phyloP scores from a whole-genome alignment of 2,329 filamentous ascomycete species.

The Dothidotthia symphoricarpi region DNA sequence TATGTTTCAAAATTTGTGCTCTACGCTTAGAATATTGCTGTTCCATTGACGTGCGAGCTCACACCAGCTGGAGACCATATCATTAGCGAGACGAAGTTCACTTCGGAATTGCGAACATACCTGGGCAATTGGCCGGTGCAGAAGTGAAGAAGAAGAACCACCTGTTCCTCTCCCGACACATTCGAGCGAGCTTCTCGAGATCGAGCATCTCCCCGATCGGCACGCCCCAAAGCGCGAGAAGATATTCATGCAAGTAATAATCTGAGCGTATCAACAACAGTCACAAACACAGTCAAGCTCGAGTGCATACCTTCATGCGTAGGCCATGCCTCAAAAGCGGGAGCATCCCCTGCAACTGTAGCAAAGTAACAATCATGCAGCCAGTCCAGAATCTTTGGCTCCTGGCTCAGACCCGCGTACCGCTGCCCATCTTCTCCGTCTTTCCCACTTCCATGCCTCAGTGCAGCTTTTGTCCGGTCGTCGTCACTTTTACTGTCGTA shows the following conservation, averaged over 20 bases:
- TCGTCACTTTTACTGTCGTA: constrained; percentile 49
- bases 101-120: constrained; percentile 25
- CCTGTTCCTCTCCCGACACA: constrained; percentile 55
- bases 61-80: constrained; percentile 37
- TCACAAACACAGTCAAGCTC: background rate
- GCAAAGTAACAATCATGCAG: constrained; percentile 68
- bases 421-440: constrained; percentile 41
- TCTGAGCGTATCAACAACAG: constrained; percentile 12
- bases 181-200: constrained; percentile 53
- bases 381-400: constrained; percentile 61
- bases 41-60: constrained; percentile 46
- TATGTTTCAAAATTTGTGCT: too few species aligned
- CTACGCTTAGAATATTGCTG: too few species aligned
- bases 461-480: constrained; percentile 39
- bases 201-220: constrained; percentile 44
- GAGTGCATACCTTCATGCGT: constrained; percentile 44
- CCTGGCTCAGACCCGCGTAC: constrained; percentile 54
- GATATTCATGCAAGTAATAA: constrained; percentile 39
- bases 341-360: constrained; percentile 62
- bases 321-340: constrained; percentile 64
- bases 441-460: constrained; percentile 46
- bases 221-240: constrained; percentile 44
- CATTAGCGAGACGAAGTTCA: constrained; percentile 4
- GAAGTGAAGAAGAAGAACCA: constrained; percentile 65
- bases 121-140: constrained; percentile 58